Conservation (phyloP, 345 rosid genomes). For the Erysimum cheiranthoides region DNA sequence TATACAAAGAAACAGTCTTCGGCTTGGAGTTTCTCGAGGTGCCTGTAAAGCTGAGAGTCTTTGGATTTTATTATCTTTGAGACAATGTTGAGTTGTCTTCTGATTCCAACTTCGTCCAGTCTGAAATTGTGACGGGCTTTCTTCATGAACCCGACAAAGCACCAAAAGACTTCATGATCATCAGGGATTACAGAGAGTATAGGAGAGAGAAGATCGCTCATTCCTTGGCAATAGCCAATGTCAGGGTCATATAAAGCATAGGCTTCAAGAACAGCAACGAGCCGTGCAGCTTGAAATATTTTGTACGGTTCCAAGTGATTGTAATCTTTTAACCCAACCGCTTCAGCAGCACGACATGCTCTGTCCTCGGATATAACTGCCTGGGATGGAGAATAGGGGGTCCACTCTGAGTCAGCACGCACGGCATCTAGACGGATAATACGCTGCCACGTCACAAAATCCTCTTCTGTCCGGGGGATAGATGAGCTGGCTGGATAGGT, state of each 20-base stretch:
- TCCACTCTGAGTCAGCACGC: constrained; percentile 92
- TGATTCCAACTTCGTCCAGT: constrained; percentile 92
- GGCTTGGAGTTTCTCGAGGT: constrained; percentile 90
- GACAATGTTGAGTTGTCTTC: constrained; percentile 87
- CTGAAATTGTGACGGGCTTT: constrained; percentile 97
- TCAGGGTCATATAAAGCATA: constrained; percentile 90
- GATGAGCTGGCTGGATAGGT: constrained; percentile 50
- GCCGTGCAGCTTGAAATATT: constrained; percentile 89
- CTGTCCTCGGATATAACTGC: constrained; percentile 67
- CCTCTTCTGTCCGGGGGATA: constrained; percentile 56
- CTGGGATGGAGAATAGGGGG: constrained; percentile 60
- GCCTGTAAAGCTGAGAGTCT: constrained; percentile 86
- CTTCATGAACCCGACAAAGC: constrained; percentile 95
- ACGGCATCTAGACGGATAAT: constrained; percentile 97
- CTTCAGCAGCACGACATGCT: constrained; percentile 76
- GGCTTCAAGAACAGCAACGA: constrained; percentile 96
- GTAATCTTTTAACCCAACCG: constrained; percentile 88
- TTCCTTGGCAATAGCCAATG: constrained; percentile 98
- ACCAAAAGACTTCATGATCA: constrained; percentile 98
- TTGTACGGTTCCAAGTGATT: constrained; percentile 79
- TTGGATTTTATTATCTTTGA: constrained; percentile 90
- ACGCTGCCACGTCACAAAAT: constrained; percentile 89
- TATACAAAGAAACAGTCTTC: constrained; percentile 98
- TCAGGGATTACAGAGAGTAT: constrained; percentile 74
- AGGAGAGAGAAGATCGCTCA: constrained; percentile 97